Base-by-base conservation (phyloP, 345 rosid species). In the Boechera divaricarpa region DNA sequence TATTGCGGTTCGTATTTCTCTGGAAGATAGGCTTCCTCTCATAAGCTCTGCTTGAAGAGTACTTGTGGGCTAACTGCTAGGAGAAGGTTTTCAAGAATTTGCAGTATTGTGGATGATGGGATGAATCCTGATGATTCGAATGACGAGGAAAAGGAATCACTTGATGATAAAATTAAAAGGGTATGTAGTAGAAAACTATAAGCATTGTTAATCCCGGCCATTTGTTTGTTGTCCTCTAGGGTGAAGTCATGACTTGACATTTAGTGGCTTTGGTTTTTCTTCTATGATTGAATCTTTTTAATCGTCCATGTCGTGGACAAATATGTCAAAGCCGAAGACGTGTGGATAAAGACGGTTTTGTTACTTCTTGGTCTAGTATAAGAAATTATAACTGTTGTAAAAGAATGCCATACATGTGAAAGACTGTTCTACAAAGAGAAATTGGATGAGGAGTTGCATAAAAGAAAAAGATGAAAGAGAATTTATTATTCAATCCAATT, bases 31-130 rank as follows among this genome's bases (percentile, higher is more conserved):
- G 4, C 69, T 63, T 83, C 68, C 67, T 79, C 81, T 69, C 78
- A 63, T 29, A 45, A 69, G 73, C 82, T 75, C 53, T 69, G 47
- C 44, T 72, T 60, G 69, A 74, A 77, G 71, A 39, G 65, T 59
- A 47, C 57, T 68, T 67, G 35, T 52, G 63, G 54, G 56, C 67
- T 59, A 33, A 63, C 70, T 69, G 47, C 26, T 28, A 77, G 76
- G 78, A 84, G 81, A 78, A 67, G 7, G 13, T 32, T 87, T 63
- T 87, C 87, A 35, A 63, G 82, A 13, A 79, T 82, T 70, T 81
- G 82, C 52, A 73, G 86, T 81, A 35, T 73, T 72, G 83, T 80
- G 57, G 87, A 83, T 77, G 95, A 89, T 79, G 87, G 76, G 29
- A 49, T 55, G 45, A 82, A 83, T 68, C 81, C 83, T 4, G 89